Evolutionary conservation across 208 protist genomes (phyloP).

Genomic region (Trypanosoma congolense): DNA sequence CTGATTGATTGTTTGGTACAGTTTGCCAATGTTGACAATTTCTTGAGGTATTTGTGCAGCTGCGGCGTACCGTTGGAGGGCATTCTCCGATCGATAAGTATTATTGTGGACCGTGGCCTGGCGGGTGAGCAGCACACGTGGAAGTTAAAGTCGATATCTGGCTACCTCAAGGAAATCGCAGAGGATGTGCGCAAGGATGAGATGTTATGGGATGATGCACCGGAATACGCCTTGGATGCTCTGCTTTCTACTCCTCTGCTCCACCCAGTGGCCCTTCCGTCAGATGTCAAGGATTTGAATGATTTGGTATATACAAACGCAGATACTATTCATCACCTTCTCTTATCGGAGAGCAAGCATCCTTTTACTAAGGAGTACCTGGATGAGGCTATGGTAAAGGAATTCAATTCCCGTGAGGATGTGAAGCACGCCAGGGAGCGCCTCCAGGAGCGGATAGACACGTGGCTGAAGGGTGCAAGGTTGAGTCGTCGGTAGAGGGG

Average conservation of each 20-base stretch:
- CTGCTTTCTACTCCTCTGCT: conserved; percentile 76
- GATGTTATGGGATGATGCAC: conserved; percentile 80
- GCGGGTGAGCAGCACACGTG: conserved; percentile 54
- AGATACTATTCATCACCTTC: conserved; percentile 79
- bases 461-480: conserved; percentile 50
- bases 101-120: conserved; percentile 58
- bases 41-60: conserved; percentile 71
- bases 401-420: conserved; percentile 72
- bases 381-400: conserved; percentile 76
- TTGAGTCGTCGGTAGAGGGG: background rate
- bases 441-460: conserved; percentile 50
- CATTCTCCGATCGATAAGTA: conserved; percentile 48
- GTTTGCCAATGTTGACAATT: conserved; percentile 65
- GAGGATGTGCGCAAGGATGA: conserved; percentile 66
- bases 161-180: conserved; percentile 40
- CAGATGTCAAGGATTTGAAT: conserved; percentile 69
- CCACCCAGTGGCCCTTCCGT: conserved; percentile 76
- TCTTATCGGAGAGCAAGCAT: conserved; percentile 84
- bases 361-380: conserved; percentile 88
- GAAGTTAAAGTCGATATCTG: conserved; percentile 59
- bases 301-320: conserved; percentile 80
- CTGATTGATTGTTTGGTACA: conserved; percentile 80
- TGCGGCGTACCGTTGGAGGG: conserved; percentile 63
- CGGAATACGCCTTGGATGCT: conserved; percentile 80
- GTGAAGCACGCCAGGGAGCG: conserved; percentile 42